phyloP scores from a whole-genome alignment of 139 green algal genomes.

The Penium margaritaceum region DNA sequence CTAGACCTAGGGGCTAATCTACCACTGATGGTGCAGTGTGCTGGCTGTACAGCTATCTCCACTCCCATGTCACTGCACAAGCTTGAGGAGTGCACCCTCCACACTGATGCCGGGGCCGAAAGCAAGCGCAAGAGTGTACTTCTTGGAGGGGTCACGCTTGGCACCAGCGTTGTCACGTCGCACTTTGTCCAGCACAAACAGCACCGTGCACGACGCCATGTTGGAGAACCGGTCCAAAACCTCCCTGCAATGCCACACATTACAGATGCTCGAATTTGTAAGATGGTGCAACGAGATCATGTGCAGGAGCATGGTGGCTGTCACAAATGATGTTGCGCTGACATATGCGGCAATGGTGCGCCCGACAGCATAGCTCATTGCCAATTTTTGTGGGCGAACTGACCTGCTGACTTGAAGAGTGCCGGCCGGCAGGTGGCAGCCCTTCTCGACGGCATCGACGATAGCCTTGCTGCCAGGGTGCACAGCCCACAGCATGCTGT shows the following conservation, averaged over 20 bases:
- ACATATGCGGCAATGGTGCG: no score
- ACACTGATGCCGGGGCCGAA: constrained; percentile 31
- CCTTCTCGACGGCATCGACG: constrained; percentile 20
- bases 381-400: no score
- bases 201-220: constrained; percentile 22
- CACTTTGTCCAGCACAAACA: constrained; percentile 38
- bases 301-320: no score
- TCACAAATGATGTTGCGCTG: no score
- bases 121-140: constrained; percentile 24
- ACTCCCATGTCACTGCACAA: no score
- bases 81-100: constrained; percentile 16
- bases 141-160: not conserved
- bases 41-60: no score
- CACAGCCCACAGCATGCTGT: constrained; percentile 30
- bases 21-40: no score
- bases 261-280: no score
- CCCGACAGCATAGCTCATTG: no score
- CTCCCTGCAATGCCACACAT: no score
- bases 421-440: constrained; percentile 15
- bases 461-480: constrained; percentile 32
- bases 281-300: no score
- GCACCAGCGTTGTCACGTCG: constrained; percentile 12
- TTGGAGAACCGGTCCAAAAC: constrained; percentile 9
- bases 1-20: no score
- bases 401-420: constrained; percentile 37